A percentile compares a stretch with the other conserved stretches of the same genome.
These are phyloP conservation scores for Fennellomyces sp. DNA, from an alignment of 371 early-diverging fungal species.

Conservation along the genomic window DNA sequence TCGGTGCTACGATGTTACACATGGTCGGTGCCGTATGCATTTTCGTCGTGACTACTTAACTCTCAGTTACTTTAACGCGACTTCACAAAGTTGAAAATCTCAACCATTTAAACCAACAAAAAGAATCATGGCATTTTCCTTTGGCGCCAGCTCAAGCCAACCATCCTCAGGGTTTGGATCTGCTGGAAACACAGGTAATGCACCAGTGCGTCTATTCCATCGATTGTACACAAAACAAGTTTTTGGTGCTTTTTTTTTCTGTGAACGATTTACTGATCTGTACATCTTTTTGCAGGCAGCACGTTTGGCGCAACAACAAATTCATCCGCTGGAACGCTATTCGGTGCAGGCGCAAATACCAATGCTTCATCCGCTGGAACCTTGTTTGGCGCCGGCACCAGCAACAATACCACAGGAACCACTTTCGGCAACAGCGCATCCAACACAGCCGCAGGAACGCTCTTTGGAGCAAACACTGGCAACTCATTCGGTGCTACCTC, in stretches of 20 bases:
- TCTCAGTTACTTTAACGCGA: no score
- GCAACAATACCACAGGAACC: background rate
- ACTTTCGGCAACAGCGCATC: background rate
- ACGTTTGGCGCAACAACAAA: background rate
- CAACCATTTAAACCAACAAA: background rate
- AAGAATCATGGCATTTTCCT: constrained; percentile 17
- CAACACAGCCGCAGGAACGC: constrained; percentile 11
- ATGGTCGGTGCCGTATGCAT: no score
- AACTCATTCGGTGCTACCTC: constrained; percentile 7
- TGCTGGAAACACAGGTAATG: constrained; percentile 3
- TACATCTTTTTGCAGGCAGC: background rate
- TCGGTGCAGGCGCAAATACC: constrained; percentile 4
- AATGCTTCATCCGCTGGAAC: constrained; percentile 12
- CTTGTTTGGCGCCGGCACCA: constrained; percentile 7
- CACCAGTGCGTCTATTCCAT: background rate
- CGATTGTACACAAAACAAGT: background rate
- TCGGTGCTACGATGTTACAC: no score
- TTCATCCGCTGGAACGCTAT: constrained; percentile 4
- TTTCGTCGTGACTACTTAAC: no score
- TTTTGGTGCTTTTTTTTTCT: background rate
- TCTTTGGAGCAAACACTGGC: constrained; percentile 14
- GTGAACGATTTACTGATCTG: background rate
- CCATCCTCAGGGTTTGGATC: constrained; percentile 20
- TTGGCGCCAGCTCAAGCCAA: constrained; percentile 17
- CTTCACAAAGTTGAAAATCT: background rate